Evolutionary conservation across 2,329 filamentous ascomycete species (phyloP).

Genomic region (Ceratocystiopsis minuta): DNA sequence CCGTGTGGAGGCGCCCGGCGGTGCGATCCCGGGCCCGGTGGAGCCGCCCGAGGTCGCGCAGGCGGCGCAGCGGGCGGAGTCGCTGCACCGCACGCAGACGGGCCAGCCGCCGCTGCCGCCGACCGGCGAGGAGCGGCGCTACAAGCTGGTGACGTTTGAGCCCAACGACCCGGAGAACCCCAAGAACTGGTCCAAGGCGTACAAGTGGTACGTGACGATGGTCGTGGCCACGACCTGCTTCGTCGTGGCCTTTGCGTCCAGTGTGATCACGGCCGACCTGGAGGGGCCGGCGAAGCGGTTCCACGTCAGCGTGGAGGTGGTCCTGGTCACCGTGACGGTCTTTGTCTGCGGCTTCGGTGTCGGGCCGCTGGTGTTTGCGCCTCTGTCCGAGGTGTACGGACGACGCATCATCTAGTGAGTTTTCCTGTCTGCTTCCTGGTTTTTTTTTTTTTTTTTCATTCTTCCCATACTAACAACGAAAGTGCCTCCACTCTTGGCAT

Average conservation of each 20-base stretch:
- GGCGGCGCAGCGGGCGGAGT: slow-evolving; percentile 1
- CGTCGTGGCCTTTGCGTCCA: slow-evolving; percentile 52
- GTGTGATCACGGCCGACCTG: slow-evolving; percentile 64
- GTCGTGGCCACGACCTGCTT: slow-evolving; percentile 62
- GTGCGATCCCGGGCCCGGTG: slow-evolving; percentile 28
- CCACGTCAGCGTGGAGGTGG: slow-evolving; percentile 51
- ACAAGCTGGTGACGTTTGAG: slow-evolving; percentile 45
- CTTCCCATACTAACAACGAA: not conserved
- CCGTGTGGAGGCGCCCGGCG: slow-evolving; percentile 33
- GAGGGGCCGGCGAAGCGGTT: slow-evolving; percentile 45
- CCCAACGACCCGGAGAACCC: slow-evolving; percentile 59
- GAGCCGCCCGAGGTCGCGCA: slow-evolving; percentile 28
- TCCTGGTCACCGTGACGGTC: slow-evolving; percentile 52
- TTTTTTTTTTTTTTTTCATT: not conserved
- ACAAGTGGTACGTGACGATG: slow-evolving; percentile 77
- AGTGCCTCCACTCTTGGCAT: slow-evolving; percentile 43
- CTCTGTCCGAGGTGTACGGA: slow-evolving; percentile 58
- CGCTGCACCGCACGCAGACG: slow-evolving; percentile 3
- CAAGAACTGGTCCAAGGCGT: slow-evolving; percentile 66
- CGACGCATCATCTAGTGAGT: slow-evolving; percentile 49
- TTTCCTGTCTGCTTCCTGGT: not conserved
- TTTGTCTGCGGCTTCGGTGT: slow-evolving; percentile 73
- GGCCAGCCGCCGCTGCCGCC: not conserved
- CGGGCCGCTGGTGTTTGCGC: slow-evolving; percentile 65
- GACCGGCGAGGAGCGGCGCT: slow-evolving; percentile 13